Evolutionary conservation across 495 filamentous ascomycete genomes (phyloP).

Genomic region (Penicillium canescens): DNA sequence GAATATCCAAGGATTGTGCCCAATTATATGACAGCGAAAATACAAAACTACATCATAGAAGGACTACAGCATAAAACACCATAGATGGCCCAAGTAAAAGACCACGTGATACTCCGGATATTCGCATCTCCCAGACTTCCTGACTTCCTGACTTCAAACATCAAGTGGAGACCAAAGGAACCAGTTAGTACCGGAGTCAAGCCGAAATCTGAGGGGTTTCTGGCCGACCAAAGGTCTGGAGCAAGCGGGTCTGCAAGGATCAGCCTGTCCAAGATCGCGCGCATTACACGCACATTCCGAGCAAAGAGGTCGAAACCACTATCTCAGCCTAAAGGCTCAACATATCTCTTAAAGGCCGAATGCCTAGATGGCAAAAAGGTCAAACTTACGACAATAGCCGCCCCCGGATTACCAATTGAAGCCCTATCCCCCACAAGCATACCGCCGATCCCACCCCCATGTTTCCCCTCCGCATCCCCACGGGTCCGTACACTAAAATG

Average conservation of each 20-base stretch:
- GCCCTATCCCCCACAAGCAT: conserved; percentile 2
- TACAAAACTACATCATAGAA: too few relatives aligned
- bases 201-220: background rate
- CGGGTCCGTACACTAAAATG: background rate
- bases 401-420: background rate
- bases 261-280: background rate
- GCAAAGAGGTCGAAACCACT: too few relatives aligned
- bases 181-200: background rate
- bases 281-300: background rate
- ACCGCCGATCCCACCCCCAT: conserved; percentile 6
- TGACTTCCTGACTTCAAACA: background rate
- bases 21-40: too few relatives aligned
- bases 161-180: background rate
- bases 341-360: background rate
- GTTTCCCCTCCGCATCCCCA: background rate
- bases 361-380: background rate
- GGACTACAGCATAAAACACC: too few relatives aligned
- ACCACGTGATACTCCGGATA: too few relatives aligned
- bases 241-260: background rate
- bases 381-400: conserved; percentile 2
- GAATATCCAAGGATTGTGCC: too few relatives aligned
- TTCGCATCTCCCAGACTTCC: too few relatives aligned
- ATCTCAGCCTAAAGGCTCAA: too few relatives aligned
- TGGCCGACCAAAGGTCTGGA: background rate
- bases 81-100: too few relatives aligned